These are phyloP conservation scores for Fusarium sp. DNA, from an alignment of 2,329 filamentous ascomycete genomes.

Conservation along the genomic window DNA sequence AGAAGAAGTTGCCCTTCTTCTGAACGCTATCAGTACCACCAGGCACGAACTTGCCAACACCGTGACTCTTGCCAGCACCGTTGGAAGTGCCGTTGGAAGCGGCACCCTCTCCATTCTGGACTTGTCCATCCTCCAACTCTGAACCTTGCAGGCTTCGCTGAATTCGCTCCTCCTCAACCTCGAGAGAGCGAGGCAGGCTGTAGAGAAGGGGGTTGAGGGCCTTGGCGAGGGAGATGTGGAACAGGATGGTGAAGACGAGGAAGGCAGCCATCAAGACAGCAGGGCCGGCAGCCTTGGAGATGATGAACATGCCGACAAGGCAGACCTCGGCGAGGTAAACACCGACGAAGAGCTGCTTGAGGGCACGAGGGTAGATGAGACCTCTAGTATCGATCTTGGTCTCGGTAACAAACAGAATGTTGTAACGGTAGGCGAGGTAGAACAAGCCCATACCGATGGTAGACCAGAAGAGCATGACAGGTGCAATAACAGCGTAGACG, in stretches of 20 bases:
- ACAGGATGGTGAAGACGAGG: conserved; percentile 78
- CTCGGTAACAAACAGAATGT: conserved; percentile 83
- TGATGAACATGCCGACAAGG: conserved; percentile 81
- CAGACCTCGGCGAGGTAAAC: conserved; percentile 83
- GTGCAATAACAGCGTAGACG: conserved; percentile 84
- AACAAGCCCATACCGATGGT: conserved; percentile 79
- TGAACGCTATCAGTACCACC: conserved; percentile 34
- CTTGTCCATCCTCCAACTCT: conserved; percentile 35
- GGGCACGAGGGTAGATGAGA: conserved; percentile 84
- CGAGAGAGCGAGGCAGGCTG: conserved; percentile 72
- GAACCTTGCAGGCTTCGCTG: conserved; percentile 45
- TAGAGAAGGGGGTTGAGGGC: conserved; percentile 77
- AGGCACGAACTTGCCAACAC: conserved; percentile 35
- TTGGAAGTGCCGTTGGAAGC: conserved; percentile 26
- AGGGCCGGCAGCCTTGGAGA: conserved; percentile 73
- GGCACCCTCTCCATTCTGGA: conserved; percentile 17
- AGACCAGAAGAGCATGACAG: conserved; percentile 82
- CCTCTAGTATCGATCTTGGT: conserved; percentile 87
- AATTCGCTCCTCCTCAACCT: conserved; percentile 54
- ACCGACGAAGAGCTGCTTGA: conserved; percentile 86
- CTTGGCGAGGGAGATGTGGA: conserved; percentile 75
- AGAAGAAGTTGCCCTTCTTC: conserved; percentile 63
- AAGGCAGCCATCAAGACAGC: conserved; percentile 79
- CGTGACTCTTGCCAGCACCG: conserved; percentile 27
- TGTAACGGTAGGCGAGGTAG: conserved; percentile 88